Evolutionary conservation across 108 stramenopile species (phyloP), one percentile per base, ranked within the genome.

Genomic region (Parietichytrium sp.): DNA sequence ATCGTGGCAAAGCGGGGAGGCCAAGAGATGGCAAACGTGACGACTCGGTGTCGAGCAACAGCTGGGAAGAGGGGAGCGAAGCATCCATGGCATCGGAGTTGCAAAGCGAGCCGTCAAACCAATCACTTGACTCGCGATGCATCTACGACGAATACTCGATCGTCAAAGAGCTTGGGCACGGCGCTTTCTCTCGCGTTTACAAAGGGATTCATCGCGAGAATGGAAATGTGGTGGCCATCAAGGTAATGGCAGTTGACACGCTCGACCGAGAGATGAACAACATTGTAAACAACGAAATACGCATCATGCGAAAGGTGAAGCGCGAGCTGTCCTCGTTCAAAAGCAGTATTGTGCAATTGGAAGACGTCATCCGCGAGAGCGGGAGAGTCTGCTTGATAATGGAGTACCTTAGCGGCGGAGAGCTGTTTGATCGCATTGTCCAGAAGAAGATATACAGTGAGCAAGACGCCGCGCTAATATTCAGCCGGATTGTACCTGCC

Each of bases 361-460:
- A 45, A n/a, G 61, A 72, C 13, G 61, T 72, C 3, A n/a, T 72
- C 10, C 61, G 42, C 42, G 49, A 50, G 49, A 50, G 18, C 18
- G 49, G 18, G 1, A 33, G 61, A n/a, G 33, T 72, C 38, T 72
- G 61, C 42, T 45, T 72, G n/a, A 25, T 72, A 33, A 72, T 72
- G 61, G 61, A 72, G 25, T 78, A 49, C 25, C 91, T 94, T 88
- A 48, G 54, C 51, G 96, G 97, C 8, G 97, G 96, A 3, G 97
- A 97, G 84, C 86, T 98, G 18, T 97, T 97, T 78, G 96, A 97
- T 87, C 90, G 95, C 7, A 95, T 98, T 79, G 95, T 97, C 12
- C 86, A 88, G 10, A 95, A 95, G 85, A 89, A 89, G 54, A 91
- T 82, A 72, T 98, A 96, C 83, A 93, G 88, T 54, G 97, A 98